phyloP scores from a whole-genome alignment of 441 rosid genomes.

The Dalechampia spathulata region DNA sequence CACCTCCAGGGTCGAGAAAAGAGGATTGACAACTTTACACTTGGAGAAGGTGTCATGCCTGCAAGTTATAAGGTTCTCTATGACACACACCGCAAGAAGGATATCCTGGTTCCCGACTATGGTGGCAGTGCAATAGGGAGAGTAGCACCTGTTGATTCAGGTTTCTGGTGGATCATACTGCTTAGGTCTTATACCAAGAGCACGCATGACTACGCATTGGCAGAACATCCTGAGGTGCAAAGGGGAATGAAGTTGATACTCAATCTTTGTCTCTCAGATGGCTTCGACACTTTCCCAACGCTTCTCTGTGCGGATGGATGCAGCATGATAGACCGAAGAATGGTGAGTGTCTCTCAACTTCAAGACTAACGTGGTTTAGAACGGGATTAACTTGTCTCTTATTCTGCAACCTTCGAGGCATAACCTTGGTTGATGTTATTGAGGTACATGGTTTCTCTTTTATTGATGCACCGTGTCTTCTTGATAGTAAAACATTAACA shows the following conservation, averaged over 20 bases:
- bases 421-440: neutral
- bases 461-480: neutral
- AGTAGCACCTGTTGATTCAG: conserved; percentile 62
- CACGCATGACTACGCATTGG: conserved; percentile 37
- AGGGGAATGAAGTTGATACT: conserved; percentile 45
- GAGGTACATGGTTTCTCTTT: neutral
- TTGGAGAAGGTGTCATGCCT: conserved; percentile 54
- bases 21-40: conserved; percentile 41
- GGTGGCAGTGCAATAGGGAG: conserved; percentile 60
- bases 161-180: conserved; percentile 67
- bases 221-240: conserved; percentile 36
- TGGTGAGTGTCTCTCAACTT: conserved; percentile 32
- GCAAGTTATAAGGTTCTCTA: conserved; percentile 44
- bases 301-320: conserved; percentile 48
- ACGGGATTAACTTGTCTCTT: neutral
- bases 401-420: neutral
- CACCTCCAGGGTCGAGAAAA: conserved; percentile 43
- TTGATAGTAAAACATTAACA: too few species aligned
- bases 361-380: too few species aligned
- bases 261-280: conserved; percentile 48
- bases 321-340: conserved; percentile 49
- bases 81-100: conserved; percentile 24
- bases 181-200: conserved; percentile 50
- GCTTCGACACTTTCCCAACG: conserved; percentile 53
- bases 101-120: conserved; percentile 38